These are phyloP conservation scores for Pyrenochaeta sp. DNA, from an alignment of 2,329 filamentous ascomycete genomes.

Conservation along the genomic window DNA sequence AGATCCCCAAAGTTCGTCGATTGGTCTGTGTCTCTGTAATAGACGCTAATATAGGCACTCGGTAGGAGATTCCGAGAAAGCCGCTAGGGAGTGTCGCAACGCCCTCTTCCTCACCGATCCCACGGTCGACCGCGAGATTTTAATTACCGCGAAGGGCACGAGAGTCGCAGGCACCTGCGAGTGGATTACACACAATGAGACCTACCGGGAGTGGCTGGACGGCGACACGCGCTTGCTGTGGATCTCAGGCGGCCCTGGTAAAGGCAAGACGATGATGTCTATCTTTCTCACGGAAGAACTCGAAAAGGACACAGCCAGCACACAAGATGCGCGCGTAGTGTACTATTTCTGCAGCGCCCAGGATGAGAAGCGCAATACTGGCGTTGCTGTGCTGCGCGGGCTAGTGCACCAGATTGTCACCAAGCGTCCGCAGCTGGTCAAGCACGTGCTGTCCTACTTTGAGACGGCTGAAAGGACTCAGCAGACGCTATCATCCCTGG, in stretches of 20 bases:
- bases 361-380: constrained; percentile 36
- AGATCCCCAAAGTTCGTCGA: background rate
- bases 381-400: constrained; percentile 29
- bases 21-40: too few species aligned
- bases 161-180: constrained; percentile 33
- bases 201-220: constrained; percentile 21
- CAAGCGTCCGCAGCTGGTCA: constrained; percentile 19
- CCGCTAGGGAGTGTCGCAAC: constrained; percentile 13
- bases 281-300: constrained; percentile 38
- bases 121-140: constrained; percentile 13
- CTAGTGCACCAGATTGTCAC: constrained; percentile 34
- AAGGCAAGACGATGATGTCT: constrained; percentile 46
- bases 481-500: constrained; percentile 20
- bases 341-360: constrained; percentile 39
- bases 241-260: constrained; percentile 38
- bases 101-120: constrained; percentile 23
- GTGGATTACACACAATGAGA: constrained; percentile 32
- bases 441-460: constrained; percentile 19
- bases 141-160: constrained; percentile 16
- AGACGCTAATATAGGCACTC: too few species aligned
- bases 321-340: constrained; percentile 2
- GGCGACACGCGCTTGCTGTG: constrained; percentile 22
- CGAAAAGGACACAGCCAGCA: constrained; percentile 5
- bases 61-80: background rate
- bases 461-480: constrained; percentile 12